A percentile compares a stretch with the other conserved stretches of the same genome.
Evolutionary conservation across 2,329 filamentous ascomycete genomes (phyloP).

Genomic region (Aureobasidium musti): DNA sequence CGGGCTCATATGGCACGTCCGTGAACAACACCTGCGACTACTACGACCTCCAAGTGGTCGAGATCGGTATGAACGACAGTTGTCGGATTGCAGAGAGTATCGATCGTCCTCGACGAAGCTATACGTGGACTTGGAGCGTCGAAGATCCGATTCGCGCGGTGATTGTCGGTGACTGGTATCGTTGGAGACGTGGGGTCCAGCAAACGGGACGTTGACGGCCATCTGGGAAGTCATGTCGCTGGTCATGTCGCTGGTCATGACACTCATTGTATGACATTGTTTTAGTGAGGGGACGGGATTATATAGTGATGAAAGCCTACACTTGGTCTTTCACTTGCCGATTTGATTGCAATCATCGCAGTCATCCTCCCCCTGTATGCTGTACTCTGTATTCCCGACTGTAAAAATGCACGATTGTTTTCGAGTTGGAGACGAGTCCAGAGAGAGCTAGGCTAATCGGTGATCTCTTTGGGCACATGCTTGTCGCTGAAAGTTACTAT

Average conservation of each 20-base stretch:
- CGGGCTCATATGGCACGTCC: not conserved
- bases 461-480: too few relatives aligned
- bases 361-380: not conserved
- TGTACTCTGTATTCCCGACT: not conserved
- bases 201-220: not conserved
- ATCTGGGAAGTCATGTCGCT: not conserved
- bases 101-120: not conserved
- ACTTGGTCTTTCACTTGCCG: too few relatives aligned
- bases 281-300: not conserved
- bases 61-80: not conserved
- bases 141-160: not conserved
- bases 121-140: not conserved
- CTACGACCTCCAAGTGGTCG: not conserved
- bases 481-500: too few relatives aligned
- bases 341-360: not conserved
- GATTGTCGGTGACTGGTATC: not conserved
- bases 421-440: not conserved
- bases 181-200: too few relatives aligned
- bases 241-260: not conserved
- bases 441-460: not conserved
- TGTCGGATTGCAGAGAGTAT: not conserved
- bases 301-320: not conserved
- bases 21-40: not conserved
- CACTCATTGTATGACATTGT: not conserved
- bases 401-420: not conserved